These are phyloP conservation scores for Primulina huaijiensis DNA, from an alignment of 257 asterid genomes.

Conservation along the genomic window DNA sequence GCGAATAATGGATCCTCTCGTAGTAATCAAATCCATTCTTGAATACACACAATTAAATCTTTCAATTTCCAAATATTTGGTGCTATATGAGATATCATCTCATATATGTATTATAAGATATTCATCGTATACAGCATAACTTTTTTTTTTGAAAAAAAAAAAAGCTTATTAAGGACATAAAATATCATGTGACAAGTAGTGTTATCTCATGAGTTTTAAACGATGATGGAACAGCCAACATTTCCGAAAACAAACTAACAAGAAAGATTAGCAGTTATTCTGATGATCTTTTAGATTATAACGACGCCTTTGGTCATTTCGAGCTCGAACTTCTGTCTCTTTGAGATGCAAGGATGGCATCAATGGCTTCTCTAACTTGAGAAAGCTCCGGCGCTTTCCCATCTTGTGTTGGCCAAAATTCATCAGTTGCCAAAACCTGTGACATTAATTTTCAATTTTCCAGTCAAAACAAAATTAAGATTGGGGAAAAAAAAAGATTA, in stretches of 20 bases:
- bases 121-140: not conserved
- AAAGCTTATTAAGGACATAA: not conserved
- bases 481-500: not conserved
- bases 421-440: slow-evolving; percentile 90
- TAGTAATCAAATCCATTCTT: not conserved
- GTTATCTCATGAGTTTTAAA: not conserved
- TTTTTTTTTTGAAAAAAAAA: no score
- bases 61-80: not conserved
- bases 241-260: not conserved
- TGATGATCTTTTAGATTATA: no score
- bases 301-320: slow-evolving; percentile 27
- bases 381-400: slow-evolving; percentile 79
- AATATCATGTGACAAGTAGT: not conserved
- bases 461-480: not conserved
- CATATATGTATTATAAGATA: no score
- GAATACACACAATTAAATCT: not conserved
- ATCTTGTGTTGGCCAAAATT: slow-evolving; percentile 92
- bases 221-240: not conserved
- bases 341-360: slow-evolving; percentile 75
- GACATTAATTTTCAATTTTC: not conserved
- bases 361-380: slow-evolving; percentile 86
- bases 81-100: not conserved
- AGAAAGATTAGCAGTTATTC: no score
- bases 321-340: slow-evolving; percentile 55
- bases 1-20: not conserved